phyloP scores from a whole-genome alignment of 345 rosid genomes.

The Hibiscus trionum region DNA sequence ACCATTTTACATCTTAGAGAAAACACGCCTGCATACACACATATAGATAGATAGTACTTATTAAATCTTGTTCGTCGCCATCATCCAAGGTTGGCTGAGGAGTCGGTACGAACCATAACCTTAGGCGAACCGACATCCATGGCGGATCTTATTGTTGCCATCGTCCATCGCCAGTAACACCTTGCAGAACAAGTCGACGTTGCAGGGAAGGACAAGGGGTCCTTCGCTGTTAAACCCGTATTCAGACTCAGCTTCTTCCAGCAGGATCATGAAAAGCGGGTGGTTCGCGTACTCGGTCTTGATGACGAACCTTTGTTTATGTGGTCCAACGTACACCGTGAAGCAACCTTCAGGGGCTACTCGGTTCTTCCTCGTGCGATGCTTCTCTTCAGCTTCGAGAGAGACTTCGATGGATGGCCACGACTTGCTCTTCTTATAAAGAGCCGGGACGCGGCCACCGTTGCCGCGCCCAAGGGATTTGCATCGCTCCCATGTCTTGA shows the following conservation, averaged over 20 bases:
- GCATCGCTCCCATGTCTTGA: conserved; percentile 47
- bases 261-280: conserved; percentile 44
- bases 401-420: conserved; percentile 14
- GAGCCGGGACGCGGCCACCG: neutral
- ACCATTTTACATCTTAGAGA: neutral
- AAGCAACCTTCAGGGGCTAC: conserved; percentile 58
- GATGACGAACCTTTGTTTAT: conserved; percentile 48
- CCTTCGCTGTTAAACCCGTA: conserved; percentile 51
- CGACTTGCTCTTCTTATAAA: conserved; percentile 23
- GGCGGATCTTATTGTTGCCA: conserved; percentile 8
- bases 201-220: conserved; percentile 61
- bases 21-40: neutral
- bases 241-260: conserved; percentile 67
- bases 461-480: conserved; percentile 28
- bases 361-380: neutral
- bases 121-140: neutral
- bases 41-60: neutral
- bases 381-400: neutral
- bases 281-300: conserved; percentile 52
- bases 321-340: conserved; percentile 56
- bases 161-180: conserved; percentile 37
- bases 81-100: neutral
- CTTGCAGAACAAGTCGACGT: conserved; percentile 38
- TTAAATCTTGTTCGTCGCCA: neutral
- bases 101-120: neutral